A percentile compares a stretch with the other conserved stretches of the same genome.
phyloP scores from a whole-genome alignment of 768 basidiomycete species.

The Cystobasidium tubakii region DNA sequence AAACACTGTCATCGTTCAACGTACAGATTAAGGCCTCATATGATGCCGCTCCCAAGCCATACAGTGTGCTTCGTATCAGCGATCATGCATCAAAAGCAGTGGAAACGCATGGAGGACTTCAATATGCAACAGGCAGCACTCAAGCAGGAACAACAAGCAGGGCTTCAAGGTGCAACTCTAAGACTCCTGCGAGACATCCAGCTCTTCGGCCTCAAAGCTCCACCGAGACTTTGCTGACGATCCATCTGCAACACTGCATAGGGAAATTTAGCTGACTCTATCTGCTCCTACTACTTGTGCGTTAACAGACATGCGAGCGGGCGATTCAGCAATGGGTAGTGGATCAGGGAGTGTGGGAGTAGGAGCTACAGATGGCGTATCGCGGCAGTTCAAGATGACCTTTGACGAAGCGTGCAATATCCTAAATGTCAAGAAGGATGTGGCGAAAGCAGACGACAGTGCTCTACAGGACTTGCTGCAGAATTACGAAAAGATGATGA shows the following conservation, averaged over 20 bases:
- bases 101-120: no score
- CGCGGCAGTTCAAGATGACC: conserved; percentile 82
- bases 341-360: conserved; percentile 65
- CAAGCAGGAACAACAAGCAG: no score
- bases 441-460: conserved; percentile 9
- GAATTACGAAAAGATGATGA: conserved; percentile 91
- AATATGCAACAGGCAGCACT: no score
- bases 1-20: no score
- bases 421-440: conserved; percentile 58
- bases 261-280: conserved; percentile 3
- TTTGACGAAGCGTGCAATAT: conserved; percentile 90
- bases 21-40: no score
- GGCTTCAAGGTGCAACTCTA: no score
- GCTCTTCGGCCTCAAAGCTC: no score
- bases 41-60: no score
- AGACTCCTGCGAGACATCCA: no score
- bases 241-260: neutral
- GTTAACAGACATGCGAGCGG: conserved; percentile 59
- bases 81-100: no score
- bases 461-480: conserved; percentile 49
- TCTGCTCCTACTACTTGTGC: neutral
- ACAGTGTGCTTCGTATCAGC: no score
- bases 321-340: conserved; percentile 63
- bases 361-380: conserved; percentile 74
- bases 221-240: neutral